Conservation (phyloP, 768 basidiomycete species). For the Phylloporus arenicola region DNA sequence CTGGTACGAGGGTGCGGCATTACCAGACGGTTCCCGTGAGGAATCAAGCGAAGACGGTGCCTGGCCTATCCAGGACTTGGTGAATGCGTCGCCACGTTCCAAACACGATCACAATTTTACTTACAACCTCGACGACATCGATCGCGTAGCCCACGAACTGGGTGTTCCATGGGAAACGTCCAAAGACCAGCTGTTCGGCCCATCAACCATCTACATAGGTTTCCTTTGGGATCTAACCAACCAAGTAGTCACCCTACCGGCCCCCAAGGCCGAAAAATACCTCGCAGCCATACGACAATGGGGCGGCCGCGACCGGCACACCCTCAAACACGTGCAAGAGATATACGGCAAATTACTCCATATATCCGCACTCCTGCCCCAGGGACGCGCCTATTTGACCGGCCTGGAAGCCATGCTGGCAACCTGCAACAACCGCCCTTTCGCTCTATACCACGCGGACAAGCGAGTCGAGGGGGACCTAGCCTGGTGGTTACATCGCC, state of each 20-base stretch:
- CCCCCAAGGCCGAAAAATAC: conserved; percentile 21
- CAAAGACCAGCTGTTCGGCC: conserved; percentile 10
- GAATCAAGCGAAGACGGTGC: conserved; percentile 3
- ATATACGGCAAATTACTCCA: conserved; percentile 12
- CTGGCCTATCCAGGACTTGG: neutral
- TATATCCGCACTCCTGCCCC: conserved; percentile 19
- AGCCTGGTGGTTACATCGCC: neutral
- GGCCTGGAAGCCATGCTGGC: conserved; percentile 34
- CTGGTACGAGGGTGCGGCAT: neutral
- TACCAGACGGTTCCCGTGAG: no score
- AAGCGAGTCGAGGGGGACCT: neutral
- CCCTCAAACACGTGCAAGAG: neutral
- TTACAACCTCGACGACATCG: neutral
- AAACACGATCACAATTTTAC: neutral
- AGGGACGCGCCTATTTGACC: conserved; percentile 37
- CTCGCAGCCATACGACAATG: neutral
- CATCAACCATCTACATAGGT: conserved; percentile 13
- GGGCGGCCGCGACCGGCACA: neutral
- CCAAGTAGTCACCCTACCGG: conserved; percentile 20
- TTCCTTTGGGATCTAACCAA: conserved; percentile 32
- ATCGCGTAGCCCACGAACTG: conserved; percentile 5
- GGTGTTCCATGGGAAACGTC: neutral
- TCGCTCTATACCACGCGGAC: conserved; percentile 19
- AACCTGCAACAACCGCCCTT: conserved; percentile 25
- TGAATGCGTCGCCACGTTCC: neutral